Base-by-base conservation (phyloP, 1,139 yeast genomes). In the Meyerozyma carpophila region DNA sequence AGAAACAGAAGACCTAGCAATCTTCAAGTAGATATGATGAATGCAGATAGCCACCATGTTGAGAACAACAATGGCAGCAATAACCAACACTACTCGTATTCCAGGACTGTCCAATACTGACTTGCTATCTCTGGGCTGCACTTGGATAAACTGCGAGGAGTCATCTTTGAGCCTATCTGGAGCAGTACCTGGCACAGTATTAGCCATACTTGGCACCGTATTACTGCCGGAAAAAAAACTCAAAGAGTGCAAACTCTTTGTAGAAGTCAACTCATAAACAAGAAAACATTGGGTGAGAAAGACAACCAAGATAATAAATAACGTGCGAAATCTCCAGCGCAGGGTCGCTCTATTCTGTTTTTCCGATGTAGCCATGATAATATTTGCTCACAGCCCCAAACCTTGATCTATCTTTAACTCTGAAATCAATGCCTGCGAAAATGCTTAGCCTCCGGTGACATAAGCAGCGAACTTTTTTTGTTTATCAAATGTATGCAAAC, bases 11-110 rank as follows among this genome's bases (percentile, higher is more conserved):
- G 48, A 43, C 10, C 40, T 40, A 13, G 45, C 31, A 6, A 50
- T 42, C 36, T 45, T 47, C 36, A 44, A 51, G 21, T 40, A 52
- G 13, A 51, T 39, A 36, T 51, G 55, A 36, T 51, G 55, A 8
- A 48, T 44, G 13, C 50, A 42, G 41, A 51, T 48, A 9, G 42
- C 51, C n/a, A 44, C 41, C 9, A 43, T 46, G 40, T 51, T 51
- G 20, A 51, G 32, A 5, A 51, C 32, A 3, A 50, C 50, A 42
- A 51, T 48, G n/a, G 45, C 52, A 9, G 50, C 54, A 3, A 50
- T 36, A 3, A 49, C 53, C 25, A 51, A 47, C 26, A 47, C 40
- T 4, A 50, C 41, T 11, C 47, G 43, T 26, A 51, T 43, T 8
- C 41, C 50, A 34, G 37, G 25, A 13, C 26, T 20, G 26, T 16